phyloP scores from a whole-genome alignment of 1,139 yeast species.

The Zygosaccharomyces sapae region DNA sequence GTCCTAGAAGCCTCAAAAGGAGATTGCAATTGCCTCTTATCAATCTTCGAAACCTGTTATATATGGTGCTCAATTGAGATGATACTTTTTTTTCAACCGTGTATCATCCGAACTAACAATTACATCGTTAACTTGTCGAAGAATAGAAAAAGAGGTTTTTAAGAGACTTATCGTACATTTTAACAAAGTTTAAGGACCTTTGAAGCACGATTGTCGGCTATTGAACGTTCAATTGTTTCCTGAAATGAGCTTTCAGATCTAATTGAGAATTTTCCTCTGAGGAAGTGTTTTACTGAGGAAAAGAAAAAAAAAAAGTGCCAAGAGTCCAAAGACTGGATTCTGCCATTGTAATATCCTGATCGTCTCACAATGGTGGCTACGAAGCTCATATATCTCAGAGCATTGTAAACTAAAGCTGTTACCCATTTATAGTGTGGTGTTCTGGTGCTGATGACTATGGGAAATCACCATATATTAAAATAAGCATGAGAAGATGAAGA shows the following conservation, averaged over 20 bases:
- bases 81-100: not conserved
- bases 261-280: too few species aligned
- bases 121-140: not conserved
- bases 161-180: too few species aligned
- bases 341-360: too few species aligned
- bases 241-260: too few species aligned
- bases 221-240: too few species aligned
- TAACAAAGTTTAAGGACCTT: too few species aligned
- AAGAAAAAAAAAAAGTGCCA: too few species aligned
- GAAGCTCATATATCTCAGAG: too few species aligned
- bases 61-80: not conserved
- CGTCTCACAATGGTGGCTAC: too few species aligned
- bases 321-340: too few species aligned
- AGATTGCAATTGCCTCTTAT: not conserved
- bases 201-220: too few species aligned
- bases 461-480: not conserved
- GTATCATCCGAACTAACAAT: not conserved
- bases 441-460: not conserved
- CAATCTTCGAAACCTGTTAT: not conserved
- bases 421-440: not conserved
- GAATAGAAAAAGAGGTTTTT: not conserved
- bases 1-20: not conserved
- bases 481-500: not conserved
- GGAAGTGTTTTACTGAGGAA: too few species aligned
- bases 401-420: not conserved